phyloP scores from a whole-genome alignment of 495 filamentous ascomycete genomes.

The Aspergillus kassunensis region DNA sequence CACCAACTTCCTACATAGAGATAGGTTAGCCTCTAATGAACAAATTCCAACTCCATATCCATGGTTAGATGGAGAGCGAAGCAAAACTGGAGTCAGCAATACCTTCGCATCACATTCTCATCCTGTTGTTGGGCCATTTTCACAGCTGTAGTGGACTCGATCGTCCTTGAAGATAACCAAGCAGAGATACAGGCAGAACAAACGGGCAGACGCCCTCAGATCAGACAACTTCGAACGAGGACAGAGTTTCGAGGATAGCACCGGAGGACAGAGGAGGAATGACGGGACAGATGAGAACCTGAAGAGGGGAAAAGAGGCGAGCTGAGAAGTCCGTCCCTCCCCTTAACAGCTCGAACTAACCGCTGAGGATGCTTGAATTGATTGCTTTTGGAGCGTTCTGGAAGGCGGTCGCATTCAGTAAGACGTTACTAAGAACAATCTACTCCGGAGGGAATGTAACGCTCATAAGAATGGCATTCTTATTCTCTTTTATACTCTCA shows the following conservation, averaged over 20 bases:
- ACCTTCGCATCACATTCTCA: constrained; percentile 73
- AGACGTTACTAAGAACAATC: not conserved
- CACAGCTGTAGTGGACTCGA: constrained; percentile 11
- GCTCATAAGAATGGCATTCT: too few species aligned
- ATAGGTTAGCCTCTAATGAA: constrained; percentile 3
- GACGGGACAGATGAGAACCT: constrained; percentile 2
- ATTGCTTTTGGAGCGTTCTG: constrained; percentile 16
- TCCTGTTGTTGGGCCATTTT: constrained; percentile 58
- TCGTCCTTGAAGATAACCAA: constrained; percentile 9
- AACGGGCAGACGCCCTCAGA: constrained; percentile 9
- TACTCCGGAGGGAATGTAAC: too few species aligned
- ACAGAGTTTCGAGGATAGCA: not conserved
- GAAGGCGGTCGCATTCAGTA: constrained; percentile 19
- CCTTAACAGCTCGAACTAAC: constrained; percentile 15
- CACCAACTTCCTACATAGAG: constrained; percentile 79
- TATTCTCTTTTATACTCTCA: too few species aligned
- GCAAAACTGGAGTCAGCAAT: too few species aligned
- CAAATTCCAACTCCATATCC: too few species aligned
- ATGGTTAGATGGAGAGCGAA: constrained; percentile 1
- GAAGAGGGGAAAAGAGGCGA: constrained; percentile 7
- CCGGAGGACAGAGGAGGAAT: constrained; percentile 1
- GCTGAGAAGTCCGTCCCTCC: constrained; percentile 15
- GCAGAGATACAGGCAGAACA: constrained; percentile 2
- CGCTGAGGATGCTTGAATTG: not conserved
- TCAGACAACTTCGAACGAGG: not conserved